Conservation (phyloP, 2,329 filamentous ascomycete species). For the Colletotrichum sidae region DNA sequence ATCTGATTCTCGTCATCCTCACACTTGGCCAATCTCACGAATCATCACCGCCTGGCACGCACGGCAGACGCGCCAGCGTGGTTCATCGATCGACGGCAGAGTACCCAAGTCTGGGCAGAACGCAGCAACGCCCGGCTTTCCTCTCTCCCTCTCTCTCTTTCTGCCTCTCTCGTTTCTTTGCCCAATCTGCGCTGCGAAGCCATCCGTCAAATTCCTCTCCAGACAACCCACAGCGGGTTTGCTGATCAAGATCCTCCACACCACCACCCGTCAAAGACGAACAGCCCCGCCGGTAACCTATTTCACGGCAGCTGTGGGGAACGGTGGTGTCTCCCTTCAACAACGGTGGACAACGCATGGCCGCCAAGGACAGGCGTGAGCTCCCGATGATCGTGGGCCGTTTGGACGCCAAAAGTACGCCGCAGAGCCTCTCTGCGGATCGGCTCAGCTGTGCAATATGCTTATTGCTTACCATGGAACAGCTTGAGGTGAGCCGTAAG, state of each 20-base stretch:
- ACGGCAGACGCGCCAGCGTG: constrained; percentile 11
- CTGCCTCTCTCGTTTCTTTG: background rate
- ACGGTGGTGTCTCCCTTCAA: background rate
- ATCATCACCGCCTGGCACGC: constrained; percentile 4
- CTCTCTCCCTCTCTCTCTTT: background rate
- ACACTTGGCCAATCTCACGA: background rate
- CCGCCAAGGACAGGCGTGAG: background rate
- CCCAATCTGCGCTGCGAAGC: too few relatives aligned
- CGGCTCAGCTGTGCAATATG: background rate
- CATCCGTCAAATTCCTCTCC: constrained; percentile 1
- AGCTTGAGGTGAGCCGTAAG: too few relatives aligned
- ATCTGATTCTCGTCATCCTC: constrained; percentile 2
- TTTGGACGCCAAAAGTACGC: background rate
- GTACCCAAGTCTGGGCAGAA: background rate
- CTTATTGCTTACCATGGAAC: background rate
- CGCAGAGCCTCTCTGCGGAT: constrained; percentile 2
- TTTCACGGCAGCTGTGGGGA: constrained; percentile 10
- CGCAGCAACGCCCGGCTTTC: background rate
- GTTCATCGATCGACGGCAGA: constrained; percentile 2
- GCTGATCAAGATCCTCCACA: constrained; percentile 27
- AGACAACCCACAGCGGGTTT: constrained; percentile 12
- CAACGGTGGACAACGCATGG: background rate
- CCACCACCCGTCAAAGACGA: constrained; percentile 3
- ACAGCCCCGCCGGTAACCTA: background rate
- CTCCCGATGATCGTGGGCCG: background rate